phyloP scores from a whole-genome alignment of 352 stramenopile species.

The Paralagenidium karlingii region DNA sequence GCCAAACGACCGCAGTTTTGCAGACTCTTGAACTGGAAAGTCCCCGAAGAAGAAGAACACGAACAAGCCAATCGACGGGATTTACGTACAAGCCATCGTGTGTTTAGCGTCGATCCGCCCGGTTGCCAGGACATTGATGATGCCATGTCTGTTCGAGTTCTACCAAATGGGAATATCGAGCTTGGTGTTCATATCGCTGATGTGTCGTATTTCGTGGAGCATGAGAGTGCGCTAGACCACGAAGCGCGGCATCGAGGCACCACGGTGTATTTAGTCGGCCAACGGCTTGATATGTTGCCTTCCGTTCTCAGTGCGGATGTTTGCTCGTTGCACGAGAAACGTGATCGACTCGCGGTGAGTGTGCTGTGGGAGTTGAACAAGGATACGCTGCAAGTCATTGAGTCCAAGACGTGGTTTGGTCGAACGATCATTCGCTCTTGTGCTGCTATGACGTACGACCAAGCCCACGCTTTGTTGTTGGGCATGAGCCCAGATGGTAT shows the following conservation, averaged over 20 bases:
- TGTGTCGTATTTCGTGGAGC: constrained; percentile 97
- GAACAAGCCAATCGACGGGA: constrained; percentile 27
- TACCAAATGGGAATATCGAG: constrained; percentile 80
- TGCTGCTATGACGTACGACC: constrained; percentile 77
- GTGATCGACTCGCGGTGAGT: constrained; percentile 83
- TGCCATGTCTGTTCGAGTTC: constrained; percentile 67
- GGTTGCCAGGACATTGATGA: constrained; percentile 88
- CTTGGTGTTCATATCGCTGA: constrained; percentile 99
- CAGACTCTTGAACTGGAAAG: constrained; percentile 50
- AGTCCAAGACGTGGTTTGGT: constrained; percentile 55
- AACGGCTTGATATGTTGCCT: constrained; percentile 88
- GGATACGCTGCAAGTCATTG: constrained; percentile 36
- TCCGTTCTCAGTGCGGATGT: constrained; percentile 80
- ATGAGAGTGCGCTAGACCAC: constrained; percentile 92
- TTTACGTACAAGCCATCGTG: constrained; percentile 42
- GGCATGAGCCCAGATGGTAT: constrained; percentile 44
- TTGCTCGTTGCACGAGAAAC: constrained; percentile 85
- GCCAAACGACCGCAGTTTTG: constrained; percentile 41
- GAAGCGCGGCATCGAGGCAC: constrained; percentile 86
- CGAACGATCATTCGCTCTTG: constrained; percentile 96
- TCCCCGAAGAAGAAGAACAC: constrained; percentile 33
- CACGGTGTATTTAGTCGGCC: constrained; percentile 97
- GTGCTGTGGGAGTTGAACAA: constrained; percentile 87
- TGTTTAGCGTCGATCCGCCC: constrained; percentile 85
- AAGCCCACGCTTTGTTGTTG: constrained; percentile 65